A percentile compares a stretch with the other conserved stretches of the same genome.
Evolutionary conservation across 2,329 filamentous ascomycete genomes (phyloP).

Genomic region (Aspergillus latus): DNA sequence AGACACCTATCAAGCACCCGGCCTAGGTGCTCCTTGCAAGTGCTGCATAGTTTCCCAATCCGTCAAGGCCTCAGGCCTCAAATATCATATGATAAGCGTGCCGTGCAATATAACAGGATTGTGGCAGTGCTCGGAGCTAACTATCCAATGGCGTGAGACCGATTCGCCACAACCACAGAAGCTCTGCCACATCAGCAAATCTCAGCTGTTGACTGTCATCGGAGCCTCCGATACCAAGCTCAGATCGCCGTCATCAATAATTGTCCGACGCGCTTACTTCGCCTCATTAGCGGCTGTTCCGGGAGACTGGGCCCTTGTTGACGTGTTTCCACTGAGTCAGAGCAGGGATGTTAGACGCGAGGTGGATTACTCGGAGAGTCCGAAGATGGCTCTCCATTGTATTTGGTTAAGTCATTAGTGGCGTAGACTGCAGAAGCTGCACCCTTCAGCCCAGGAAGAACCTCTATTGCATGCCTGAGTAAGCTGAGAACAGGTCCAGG

Average conservation of each 20-base stretch:
- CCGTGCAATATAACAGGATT: neutral
- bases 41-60: too few species aligned
- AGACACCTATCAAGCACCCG: too few species aligned
- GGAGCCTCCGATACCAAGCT: constrained; percentile 12
- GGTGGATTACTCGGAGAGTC: neutral
- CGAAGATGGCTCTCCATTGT: neutral
- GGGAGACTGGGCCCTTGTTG: neutral
- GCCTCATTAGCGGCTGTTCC: neutral
- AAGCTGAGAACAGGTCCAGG: too few species aligned
- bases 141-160: neutral
- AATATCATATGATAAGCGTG: too few species aligned
- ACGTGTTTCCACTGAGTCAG: constrained; percentile 6
- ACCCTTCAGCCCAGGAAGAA: too few species aligned
- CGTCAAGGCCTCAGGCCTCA: too few species aligned
- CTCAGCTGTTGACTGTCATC: constrained; percentile 12
- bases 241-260: constrained; percentile 1
- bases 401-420: too few species aligned
- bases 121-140: constrained; percentile 5
- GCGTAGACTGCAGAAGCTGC: too few species aligned
- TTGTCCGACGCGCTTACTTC: constrained; percentile 4
- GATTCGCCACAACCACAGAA: constrained; percentile 7
- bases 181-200: constrained; percentile 7
- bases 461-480: too few species aligned
- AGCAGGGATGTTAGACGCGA: neutral
- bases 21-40: too few species aligned